These are phyloP conservation scores for Cladosporium sp. DNA, from an alignment of 2,329 filamentous ascomycete species.

Conservation along the genomic window DNA sequence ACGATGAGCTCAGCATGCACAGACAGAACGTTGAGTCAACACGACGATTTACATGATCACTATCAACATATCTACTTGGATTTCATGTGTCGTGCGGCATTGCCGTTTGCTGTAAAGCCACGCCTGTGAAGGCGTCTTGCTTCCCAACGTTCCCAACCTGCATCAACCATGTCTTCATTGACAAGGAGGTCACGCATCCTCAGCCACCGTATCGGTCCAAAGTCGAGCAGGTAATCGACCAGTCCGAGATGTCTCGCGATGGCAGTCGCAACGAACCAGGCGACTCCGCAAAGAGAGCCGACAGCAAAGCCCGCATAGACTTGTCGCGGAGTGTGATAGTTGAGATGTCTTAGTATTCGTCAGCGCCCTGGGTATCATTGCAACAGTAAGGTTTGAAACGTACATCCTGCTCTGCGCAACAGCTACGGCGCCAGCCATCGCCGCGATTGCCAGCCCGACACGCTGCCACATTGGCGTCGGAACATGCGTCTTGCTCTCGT, in stretches of 20 bases:
- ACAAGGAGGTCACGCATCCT: conserved; percentile 78
- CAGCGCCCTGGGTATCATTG: neutral
- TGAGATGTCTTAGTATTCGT: conserved; percentile 42
- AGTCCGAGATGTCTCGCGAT: conserved; percentile 60
- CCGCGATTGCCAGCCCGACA: conserved; percentile 41
- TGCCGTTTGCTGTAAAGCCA: neutral
- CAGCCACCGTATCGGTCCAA: conserved; percentile 57
- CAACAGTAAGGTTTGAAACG: conserved; percentile 11
- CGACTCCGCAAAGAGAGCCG: conserved; percentile 63
- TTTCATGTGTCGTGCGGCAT: neutral
- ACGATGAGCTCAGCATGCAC: neutral
- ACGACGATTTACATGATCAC: too few relatives aligned
- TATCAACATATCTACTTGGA: neutral
- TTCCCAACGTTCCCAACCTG: conserved; percentile 92
- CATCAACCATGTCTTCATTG: conserved; percentile 81
- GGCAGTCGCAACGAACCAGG: conserved; percentile 73
- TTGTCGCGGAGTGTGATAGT: conserved; percentile 84
- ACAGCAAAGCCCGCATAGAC: conserved; percentile 73
- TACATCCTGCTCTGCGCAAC: conserved; percentile 82
- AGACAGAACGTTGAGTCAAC: neutral
- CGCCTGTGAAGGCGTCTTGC: neutral
- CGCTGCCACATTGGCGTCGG: conserved; percentile 60
- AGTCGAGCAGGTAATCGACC: conserved; percentile 66
- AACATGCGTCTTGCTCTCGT: conserved; percentile 32
- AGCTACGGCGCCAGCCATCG: conserved; percentile 36